phyloP scores from a whole-genome alignment of 2,329 filamentous ascomycete genomes.

The Fusarium sterilihyphosum region DNA sequence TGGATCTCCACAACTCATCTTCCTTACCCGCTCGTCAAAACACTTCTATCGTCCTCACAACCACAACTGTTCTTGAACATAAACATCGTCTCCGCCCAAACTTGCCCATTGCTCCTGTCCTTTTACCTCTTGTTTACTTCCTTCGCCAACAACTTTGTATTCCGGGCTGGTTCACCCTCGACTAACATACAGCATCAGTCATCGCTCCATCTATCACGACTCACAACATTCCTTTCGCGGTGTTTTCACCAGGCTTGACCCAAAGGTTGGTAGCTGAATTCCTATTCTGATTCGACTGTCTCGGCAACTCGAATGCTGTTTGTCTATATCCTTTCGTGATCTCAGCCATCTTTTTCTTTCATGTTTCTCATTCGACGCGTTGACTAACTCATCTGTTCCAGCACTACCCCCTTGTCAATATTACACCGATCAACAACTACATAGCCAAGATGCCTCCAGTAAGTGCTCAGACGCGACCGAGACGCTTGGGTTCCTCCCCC shows the following conservation, averaged over 20 bases:
- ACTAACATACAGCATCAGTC: constrained; percentile 45
- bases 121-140: constrained; percentile 40
- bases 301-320: constrained; percentile 33
- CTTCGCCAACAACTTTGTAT: constrained; percentile 27
- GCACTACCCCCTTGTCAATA: constrained; percentile 34
- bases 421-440: constrained; percentile 37
- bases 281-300: constrained; percentile 45
- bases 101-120: constrained; percentile 38
- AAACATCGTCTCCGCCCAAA: constrained; percentile 47
- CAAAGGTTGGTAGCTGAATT: constrained; percentile 50
- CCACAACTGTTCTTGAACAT: constrained; percentile 45
- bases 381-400: constrained; percentile 33
- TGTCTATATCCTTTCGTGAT: constrained; percentile 2
- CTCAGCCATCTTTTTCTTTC: constrained; percentile 23
- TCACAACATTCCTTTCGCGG: constrained; percentile 51
- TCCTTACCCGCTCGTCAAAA: constrained; percentile 51
- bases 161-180: constrained; percentile 34
- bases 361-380: constrained; percentile 37
- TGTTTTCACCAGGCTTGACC: constrained; percentile 48
- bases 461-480: constrained; percentile 39
- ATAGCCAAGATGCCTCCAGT: constrained; percentile 51
- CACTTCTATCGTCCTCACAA: constrained; percentile 49
- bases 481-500: not conserved
- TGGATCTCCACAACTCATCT: constrained; percentile 39
- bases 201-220: constrained; percentile 41